Percentiles rank a stretch among this genome's conserved stretches.
Evolutionary conservation across 2,329 filamentous ascomycete species (phyloP).

Genomic region (Cercospora janseana): DNA sequence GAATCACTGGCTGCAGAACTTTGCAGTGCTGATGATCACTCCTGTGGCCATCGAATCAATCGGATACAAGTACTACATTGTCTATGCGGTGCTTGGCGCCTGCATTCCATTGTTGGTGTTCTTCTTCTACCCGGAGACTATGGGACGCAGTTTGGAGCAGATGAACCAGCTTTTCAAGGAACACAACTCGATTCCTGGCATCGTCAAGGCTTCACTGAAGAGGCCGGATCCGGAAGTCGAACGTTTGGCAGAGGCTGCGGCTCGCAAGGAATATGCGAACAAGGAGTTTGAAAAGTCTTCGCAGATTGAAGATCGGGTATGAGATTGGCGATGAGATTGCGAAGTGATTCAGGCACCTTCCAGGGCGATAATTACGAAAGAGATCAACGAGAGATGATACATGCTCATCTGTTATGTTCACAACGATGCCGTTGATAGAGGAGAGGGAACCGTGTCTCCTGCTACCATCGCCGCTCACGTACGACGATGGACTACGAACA

Average conservation of each 20-base stretch:
- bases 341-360: too few relatives aligned
- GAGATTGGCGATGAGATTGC: too few relatives aligned
- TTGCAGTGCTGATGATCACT: constrained; percentile 48
- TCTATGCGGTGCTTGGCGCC: constrained; percentile 49
- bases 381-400: neutral
- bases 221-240: constrained; percentile 16
- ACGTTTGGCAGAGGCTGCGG: constrained; percentile 11
- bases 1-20: constrained; percentile 54
- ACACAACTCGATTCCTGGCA: constrained; percentile 29
- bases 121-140: constrained; percentile 53
- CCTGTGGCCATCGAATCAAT: constrained; percentile 52
- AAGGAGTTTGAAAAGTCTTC: constrained; percentile 17
- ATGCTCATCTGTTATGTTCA: too few relatives aligned
- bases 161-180: constrained; percentile 38
- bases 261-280: constrained; percentile 15
- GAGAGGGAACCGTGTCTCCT: too few relatives aligned
- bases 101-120: constrained; percentile 54
- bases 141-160: constrained; percentile 54
- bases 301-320: constrained; percentile 15
- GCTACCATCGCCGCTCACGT: too few relatives aligned
- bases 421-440: too few relatives aligned
- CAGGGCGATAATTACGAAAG: neutral
- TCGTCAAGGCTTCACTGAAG: constrained; percentile 20
- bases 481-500: too few relatives aligned
- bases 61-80: constrained; percentile 53